phyloP scores from a whole-genome alignment of 768 basidiomycete species.

The Termitomyces titanicus region DNA sequence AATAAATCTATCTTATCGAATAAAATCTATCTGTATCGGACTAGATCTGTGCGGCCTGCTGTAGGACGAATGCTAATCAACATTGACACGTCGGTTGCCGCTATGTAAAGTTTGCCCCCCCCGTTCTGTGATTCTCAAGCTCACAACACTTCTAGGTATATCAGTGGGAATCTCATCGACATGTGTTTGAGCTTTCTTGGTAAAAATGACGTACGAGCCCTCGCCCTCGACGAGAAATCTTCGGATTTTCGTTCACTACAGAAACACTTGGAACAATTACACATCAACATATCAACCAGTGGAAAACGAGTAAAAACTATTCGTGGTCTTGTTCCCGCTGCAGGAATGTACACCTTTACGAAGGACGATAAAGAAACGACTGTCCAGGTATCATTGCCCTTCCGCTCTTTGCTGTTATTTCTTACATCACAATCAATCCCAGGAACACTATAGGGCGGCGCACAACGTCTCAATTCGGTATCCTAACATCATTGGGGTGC shows the following conservation, averaged over 20 bases:
- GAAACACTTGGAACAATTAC: conserved; percentile 33
- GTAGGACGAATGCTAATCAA: conserved; percentile 37
- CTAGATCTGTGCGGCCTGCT: conserved; percentile 40
- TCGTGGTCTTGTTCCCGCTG: conserved; percentile 30
- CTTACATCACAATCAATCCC: background rate
- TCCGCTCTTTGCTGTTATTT: background rate
- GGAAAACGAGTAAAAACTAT: conserved; percentile 30
- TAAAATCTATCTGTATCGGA: background rate
- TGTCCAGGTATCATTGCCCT: conserved; percentile 30
- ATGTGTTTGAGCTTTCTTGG: conserved; percentile 28
- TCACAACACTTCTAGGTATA: conserved; percentile 20
- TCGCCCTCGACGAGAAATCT: conserved; percentile 20
- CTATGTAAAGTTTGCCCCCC: conserved; percentile 32
- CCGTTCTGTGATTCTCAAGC: background rate
- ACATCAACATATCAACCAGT: conserved; percentile 26
- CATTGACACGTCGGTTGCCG: conserved; percentile 43
- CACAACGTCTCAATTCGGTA: conserved; percentile 29
- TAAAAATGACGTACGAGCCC: conserved; percentile 22
- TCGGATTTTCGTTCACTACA: conserved; percentile 29
- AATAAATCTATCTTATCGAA: background rate
- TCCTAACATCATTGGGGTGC: conserved; percentile 38
- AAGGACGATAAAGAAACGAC: conserved; percentile 33
- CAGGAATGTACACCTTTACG: conserved; percentile 35
- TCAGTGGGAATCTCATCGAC: conserved; percentile 25
- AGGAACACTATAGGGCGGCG: conserved; percentile 39